Conservation (phyloP, 2,329 filamentous ascomycete species). For the Epichloe hybrida region DNA sequence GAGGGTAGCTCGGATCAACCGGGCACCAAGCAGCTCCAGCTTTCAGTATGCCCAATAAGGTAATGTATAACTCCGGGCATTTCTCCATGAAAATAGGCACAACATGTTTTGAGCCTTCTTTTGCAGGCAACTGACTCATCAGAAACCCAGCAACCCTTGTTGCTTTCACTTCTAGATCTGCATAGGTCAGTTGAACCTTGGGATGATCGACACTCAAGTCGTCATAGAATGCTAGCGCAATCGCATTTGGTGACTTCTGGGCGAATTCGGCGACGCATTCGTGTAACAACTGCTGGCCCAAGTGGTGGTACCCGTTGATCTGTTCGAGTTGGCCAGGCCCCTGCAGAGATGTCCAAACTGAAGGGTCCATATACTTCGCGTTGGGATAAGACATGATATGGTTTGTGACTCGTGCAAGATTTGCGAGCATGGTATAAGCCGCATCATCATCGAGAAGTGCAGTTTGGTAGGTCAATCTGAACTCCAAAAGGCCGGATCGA, state of each 20-base stretch:
- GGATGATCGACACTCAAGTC: conserved; percentile 3
- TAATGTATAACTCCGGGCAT: conserved; percentile 22
- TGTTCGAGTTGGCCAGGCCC: neutral
- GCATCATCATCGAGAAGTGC: neutral
- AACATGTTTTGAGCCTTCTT: conserved; percentile 12
- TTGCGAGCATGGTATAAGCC: neutral
- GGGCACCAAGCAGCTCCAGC: conserved; percentile 28
- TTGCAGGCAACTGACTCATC: neutral
- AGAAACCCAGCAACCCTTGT: conserved; percentile 18
- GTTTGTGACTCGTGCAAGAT: neutral
- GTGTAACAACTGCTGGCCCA: neutral
- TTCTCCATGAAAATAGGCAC: conserved; percentile 26
- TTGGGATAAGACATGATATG: neutral
- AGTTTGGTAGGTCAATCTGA: neutral
- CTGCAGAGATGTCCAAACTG: neutral
- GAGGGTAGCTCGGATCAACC: conserved; percentile 24
- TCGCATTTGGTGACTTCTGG: neutral
- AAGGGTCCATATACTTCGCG: neutral
- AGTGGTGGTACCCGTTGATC: neutral
- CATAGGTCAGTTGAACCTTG: conserved; percentile 17
- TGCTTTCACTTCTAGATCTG: conserved; percentile 21
- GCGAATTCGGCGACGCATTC: neutral
- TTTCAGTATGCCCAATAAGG: conserved; percentile 28
- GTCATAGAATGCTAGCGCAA: neutral
- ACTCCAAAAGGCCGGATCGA: neutral